Conservation (phyloP, 2,329 filamentous ascomycete species). For the Tolypocladium guangdongense region DNA sequence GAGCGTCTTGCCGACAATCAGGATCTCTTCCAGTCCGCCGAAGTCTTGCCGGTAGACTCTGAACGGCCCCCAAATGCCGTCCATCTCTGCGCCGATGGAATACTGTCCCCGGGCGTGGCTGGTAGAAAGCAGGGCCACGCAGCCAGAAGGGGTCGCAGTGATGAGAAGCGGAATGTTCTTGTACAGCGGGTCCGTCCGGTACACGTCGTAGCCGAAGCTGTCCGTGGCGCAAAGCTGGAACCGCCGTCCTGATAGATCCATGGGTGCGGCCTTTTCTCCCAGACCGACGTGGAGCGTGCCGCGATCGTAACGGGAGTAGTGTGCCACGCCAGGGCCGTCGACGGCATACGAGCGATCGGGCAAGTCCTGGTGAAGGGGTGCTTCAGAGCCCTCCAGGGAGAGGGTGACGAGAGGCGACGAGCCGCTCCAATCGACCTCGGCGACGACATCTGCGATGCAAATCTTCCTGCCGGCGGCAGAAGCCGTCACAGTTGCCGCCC, state of each 20-base stretch:
- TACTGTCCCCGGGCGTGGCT: background rate
- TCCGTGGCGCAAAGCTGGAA: conserved; percentile 43
- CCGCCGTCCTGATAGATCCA: conserved; percentile 56
- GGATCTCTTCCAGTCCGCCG: background rate
- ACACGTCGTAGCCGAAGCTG: background rate
- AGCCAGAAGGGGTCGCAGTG: background rate
- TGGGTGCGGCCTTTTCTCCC: conserved; percentile 62
- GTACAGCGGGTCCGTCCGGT: background rate
- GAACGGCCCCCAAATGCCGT: background rate
- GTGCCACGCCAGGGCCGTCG: conserved; percentile 49
- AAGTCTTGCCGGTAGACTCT: background rate
- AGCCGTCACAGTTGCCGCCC: background rate
- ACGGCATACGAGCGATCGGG: conserved; percentile 54
- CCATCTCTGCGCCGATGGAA: background rate
- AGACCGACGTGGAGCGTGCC: conserved; percentile 57
- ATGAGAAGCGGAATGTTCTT: background rate
- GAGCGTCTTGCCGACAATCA: background rate
- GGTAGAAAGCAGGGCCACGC: background rate
- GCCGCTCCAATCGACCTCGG: background rate
- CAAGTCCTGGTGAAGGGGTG: conserved; percentile 50
- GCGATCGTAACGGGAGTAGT: conserved; percentile 53
- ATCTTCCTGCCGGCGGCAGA: background rate
- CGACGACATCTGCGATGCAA: background rate
- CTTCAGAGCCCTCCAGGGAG: conserved; percentile 30
- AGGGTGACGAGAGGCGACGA: conserved; percentile 46